Evolutionary conservation across 129 eudicot genomes (phyloP), one percentile per base, ranked within the genome.

Genomic region (Saussurea involucrata): DNA sequence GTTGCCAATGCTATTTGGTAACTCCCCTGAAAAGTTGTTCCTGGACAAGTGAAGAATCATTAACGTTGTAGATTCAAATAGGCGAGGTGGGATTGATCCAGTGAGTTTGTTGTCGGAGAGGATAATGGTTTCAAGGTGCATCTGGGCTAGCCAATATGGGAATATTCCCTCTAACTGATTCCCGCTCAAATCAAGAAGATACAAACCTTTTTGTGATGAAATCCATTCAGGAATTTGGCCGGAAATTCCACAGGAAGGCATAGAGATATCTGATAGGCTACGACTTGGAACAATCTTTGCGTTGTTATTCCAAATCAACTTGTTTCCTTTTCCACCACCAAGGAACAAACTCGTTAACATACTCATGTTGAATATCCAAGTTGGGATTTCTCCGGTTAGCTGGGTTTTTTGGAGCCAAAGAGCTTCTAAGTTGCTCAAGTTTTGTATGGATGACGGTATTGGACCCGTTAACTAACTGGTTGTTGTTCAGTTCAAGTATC

Each of bases 121-220:
- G 33, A 80, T 20, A 18, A 85, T 80, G 68, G 32, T 72, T 24
- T 78, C 85, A 25, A 81, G 44, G 12, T 81, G 83, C 85, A 77
- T 71, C 36, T 81, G 71, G 6, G 85, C 83, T 12, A 85, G 88
- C 88, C 88, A 85, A 29, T 53, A 53, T 0, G 88, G 88, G 73
- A 85, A 85, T 22, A 3, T 13, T 42, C 85, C 88, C 15, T 75
- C 61, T 24, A 85, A 76, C 42, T 73, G 6, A 37, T 85, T 85
- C 8, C 75, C 58, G 44, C 88, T 81, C 67, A 85, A 60, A 55
- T 85, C 88, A 24, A 85, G 75, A 32, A 55, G 73, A 69, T 60
- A 15, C 29, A 85, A 82, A 18, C 7, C 33, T 36, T 74, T 81
- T 74, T 81, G 86, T 5, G 78, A 73, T 3, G 88, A 81, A 44